Evolutionary conservation across 2,329 filamentous ascomycete species (phyloP), one percentile per base, ranked within the genome.

Genomic region (Aspergillus sp.): DNA sequence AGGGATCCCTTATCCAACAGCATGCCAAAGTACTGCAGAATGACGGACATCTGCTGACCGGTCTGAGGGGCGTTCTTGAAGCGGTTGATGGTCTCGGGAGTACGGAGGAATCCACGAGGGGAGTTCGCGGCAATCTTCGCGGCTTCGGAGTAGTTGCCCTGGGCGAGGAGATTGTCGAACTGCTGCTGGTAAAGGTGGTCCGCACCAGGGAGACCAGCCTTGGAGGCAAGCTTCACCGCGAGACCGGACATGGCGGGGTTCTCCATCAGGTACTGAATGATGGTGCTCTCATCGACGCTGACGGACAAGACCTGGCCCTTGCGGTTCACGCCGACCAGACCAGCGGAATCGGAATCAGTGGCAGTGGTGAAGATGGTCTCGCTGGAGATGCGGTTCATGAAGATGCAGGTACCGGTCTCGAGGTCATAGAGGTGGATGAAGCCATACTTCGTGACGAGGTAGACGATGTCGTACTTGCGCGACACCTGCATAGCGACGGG

Each of bases 361-460:
- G 90, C 88, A 17, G 92, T 96, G 22, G 93, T 95, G 78, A 99
- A 99, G 71, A 99, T 97, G 22, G 94, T 99, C 71, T 99, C 94
- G 79, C 91, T 96, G 32, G 94, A 99, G 67, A 99, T 99, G 64
- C 95, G 88, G 81, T 99, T 99, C 91, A 99, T 95, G 83, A 96
- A 99, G 70, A 99, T 94, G 71, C 90, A 95, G 11, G 88, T 89
- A 53, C 90, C 95, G 7, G 89, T 94, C 79, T 99, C 95, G 52
- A 99, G 84, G 68, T 99, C 95, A 76, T 99, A 97, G 20, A 99
- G 83, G 75, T 99, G 94, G 65, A 99, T 97, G 76, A 97, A 99
- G 49, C 94, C 94, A 67, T 96, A 99, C 74, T 99, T 99, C 52
- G 94, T 99, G 57, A 99, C 90, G 66, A 99, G 85, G 75, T 96